Evolutionary conservation across 164 flowering plant species (phyloP).

Genomic region (Nymphaea thermarum): DNA sequence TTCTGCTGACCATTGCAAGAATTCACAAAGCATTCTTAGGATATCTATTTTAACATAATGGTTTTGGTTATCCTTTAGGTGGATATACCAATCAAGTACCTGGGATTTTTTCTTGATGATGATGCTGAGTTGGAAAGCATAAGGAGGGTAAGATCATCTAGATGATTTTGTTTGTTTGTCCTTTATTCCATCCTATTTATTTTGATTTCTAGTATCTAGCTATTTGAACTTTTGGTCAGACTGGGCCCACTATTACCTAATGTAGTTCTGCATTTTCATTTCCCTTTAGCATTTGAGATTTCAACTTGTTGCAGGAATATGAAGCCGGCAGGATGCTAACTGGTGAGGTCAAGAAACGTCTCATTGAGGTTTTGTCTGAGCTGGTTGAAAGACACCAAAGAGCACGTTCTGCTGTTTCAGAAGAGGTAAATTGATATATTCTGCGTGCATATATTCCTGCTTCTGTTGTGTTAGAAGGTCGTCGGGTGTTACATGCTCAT

Average conservation of each 20-base stretch:
- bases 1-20: too few species aligned
- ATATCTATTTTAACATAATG: too few species aligned
- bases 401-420: conserved; percentile 88
- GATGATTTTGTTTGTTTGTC: too few species aligned
- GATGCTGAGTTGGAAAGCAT: conserved; percentile 83
- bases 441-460: too few species aligned
- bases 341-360: conserved; percentile 76
- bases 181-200: not conserved
- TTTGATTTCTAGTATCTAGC: not conserved
- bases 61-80: conserved; percentile 33
- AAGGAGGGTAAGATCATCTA: conserved; percentile 36
- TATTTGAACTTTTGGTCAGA: not conserved
- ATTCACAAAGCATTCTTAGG: too few species aligned
- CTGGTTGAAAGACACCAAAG: conserved; percentile 76
- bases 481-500: too few species aligned
- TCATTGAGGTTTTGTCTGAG: conserved; percentile 52
- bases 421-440: conserved; percentile 33
- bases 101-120: conserved; percentile 85
- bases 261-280: not conserved
- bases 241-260: not conserved
- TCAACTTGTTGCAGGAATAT: conserved; percentile 46
- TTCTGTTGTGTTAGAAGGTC: too few species aligned
- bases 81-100: conserved; percentile 81
- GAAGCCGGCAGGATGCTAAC: conserved; percentile 83
- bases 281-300: not conserved